Base-by-base conservation (phyloP, 2,329 filamentous ascomycete genomes). In the Sordariomycetes sp. region DNA sequence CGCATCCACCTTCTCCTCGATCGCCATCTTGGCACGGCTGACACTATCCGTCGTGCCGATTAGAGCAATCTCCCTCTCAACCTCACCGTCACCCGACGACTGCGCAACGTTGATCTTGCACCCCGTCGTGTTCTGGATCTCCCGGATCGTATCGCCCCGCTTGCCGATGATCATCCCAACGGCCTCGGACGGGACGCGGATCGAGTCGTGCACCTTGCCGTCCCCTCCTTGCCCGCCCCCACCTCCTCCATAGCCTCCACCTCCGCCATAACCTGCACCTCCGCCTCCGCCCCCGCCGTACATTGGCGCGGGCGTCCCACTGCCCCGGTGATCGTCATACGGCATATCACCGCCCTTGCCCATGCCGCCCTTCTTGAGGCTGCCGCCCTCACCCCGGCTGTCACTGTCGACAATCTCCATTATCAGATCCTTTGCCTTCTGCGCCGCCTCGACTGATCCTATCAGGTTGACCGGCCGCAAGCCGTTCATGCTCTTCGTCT, bases 141-240 rank as follows among this genome's bases (percentile, higher is more conserved):
- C 90, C 63, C 92, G 90, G 69, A 96, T 96, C 0, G 91, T 95
- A 74, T 96, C 91, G 63, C 91, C 91, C 59, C 90, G 89, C 77
- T 96, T 96, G 63, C 92, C 91, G 61, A 96, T 96, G 63, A 96
- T 96, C 91, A 96, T 96, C 61, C 91, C 91, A 58, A 96, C 91
- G 6, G 91, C 88, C 69, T 96, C 91, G 24, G 90, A 93, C 14
- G 91, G 91, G 11, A 96, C 90, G 64, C 84, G 86, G 62, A 96
- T 90, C 48, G 84, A 86, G 67, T 96, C 90, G 66, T 87, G 91
- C 65, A 88, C 80, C 34, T 58, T 60, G 52, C 61, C 70, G 35
- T 71, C 73, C 28, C 68, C 68, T 10, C 69, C 70, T 43, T 69
- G 69, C 43, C 65, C 68, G 25, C 66, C 71, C 32, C 69, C 70